A percentile compares a stretch with the other conserved stretches of the same genome.
Conservation (phyloP, 1,284 basidiomycete species). For the Sporisorium scitamineum region DNA sequence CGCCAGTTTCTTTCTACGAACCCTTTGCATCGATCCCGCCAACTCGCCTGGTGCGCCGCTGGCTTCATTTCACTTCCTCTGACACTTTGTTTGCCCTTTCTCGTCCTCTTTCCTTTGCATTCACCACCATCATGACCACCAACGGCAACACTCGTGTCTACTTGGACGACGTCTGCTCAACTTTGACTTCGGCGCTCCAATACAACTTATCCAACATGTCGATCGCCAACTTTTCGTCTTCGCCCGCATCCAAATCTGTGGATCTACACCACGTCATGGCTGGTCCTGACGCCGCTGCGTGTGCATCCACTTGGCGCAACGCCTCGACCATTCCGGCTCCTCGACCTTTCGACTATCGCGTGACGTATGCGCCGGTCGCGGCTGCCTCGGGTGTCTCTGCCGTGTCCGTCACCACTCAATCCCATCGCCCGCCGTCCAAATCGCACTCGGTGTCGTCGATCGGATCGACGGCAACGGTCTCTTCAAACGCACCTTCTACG, state of each 20-base stretch:
- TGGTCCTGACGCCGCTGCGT: conserved; percentile 1
- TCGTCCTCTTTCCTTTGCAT: not conserved
- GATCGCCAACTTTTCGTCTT: conserved; percentile 24
- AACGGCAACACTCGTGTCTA: conserved; percentile 22
- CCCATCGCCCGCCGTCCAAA: conserved; percentile 35
- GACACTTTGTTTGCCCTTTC: conserved; percentile 9
- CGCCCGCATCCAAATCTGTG: conserved; percentile 2
- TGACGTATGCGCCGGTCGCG: conserved; percentile 17
- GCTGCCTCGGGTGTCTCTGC: conserved; percentile 19
- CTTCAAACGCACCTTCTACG: conserved; percentile 29
- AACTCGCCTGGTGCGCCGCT: not conserved
- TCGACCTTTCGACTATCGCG: conserved; percentile 14
- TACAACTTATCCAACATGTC: conserved; percentile 36
- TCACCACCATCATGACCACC: conserved; percentile 18
- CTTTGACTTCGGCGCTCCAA: conserved; percentile 20
- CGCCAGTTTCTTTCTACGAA: conserved; percentile 4
- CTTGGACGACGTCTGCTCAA: conserved; percentile 18
- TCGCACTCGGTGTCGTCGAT: conserved; percentile 35
- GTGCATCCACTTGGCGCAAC: not conserved
- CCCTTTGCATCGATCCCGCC: not conserved
- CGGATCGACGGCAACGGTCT: conserved; percentile 23
- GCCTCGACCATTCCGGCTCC: conserved; percentile 1
- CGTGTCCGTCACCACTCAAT: conserved; percentile 16
- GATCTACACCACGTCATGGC: not conserved
- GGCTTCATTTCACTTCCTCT: conserved; percentile 6